Evolutionary conservation across 1,284 basidiomycete species (phyloP).

Genomic region (Rhodotorula sp.): DNA sequence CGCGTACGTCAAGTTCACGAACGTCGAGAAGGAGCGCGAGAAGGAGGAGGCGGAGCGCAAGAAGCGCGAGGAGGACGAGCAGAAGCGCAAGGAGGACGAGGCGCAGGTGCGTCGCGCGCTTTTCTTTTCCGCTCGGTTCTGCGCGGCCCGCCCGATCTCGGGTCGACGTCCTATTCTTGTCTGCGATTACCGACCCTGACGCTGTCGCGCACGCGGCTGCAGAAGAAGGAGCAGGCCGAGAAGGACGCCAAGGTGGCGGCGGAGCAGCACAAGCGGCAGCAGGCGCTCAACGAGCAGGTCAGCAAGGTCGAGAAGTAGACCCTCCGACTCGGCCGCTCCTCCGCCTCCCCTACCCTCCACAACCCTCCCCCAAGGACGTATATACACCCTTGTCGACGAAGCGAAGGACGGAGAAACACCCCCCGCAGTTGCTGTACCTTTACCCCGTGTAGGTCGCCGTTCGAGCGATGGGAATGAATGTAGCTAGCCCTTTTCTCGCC

Average conservation of each 20-base stretch:
- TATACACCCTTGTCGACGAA: too few relatives aligned
- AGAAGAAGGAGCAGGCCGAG: neutral
- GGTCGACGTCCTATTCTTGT: too few relatives aligned
- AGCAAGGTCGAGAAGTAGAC: slow-evolving; percentile 41
- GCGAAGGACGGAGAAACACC: too few relatives aligned
- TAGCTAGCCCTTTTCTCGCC: neutral
- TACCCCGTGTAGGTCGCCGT: too few relatives aligned
- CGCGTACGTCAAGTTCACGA: slow-evolving; percentile 37
- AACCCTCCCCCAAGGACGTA: neutral
- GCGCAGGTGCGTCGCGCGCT: neutral
- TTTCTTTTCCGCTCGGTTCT: neutral
- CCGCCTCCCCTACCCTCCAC: too few relatives aligned
- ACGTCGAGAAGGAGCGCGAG: slow-evolving; percentile 44
- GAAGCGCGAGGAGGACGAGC: slow-evolving; percentile 49
- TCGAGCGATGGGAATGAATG: neutral
- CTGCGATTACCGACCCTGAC: neutral
- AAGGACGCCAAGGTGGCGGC: neutral
- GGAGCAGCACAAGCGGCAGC: slow-evolving; percentile 9
- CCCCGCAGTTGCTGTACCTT: too few relatives aligned
- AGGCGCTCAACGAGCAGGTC: slow-evolving; percentile 32
- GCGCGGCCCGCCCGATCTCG: too few relatives aligned
- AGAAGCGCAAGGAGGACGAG: slow-evolving; percentile 17
- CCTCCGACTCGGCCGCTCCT: neutral
- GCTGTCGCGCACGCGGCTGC: neutral
- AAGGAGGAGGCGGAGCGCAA: slow-evolving; percentile 44